Evolutionary conservation across 2,329 filamentous ascomycete species (phyloP).

Genomic region (Stachybotrys chlorohalonatus): DNA sequence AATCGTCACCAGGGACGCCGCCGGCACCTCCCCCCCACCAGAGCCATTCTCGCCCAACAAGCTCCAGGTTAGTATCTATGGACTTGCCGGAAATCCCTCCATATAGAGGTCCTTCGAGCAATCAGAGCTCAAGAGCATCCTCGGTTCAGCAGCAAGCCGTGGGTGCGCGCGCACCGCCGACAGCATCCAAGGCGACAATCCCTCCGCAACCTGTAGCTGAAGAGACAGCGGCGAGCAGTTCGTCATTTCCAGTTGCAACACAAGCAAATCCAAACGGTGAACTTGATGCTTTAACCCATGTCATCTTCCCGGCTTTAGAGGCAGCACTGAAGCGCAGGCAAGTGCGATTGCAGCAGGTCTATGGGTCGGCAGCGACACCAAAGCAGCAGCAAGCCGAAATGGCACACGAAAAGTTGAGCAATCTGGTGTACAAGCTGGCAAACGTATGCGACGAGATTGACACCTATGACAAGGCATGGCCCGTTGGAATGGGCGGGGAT

Average conservation of each 20-base stretch:
- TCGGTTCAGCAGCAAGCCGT: conserved; percentile 16
- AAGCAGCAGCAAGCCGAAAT: conserved; percentile 57
- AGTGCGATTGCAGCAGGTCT: conserved; percentile 46
- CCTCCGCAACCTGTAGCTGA: conserved; percentile 14
- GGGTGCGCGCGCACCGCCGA: conserved; percentile 11
- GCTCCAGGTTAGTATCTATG: conserved; percentile 30
- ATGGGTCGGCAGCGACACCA: conserved; percentile 37
- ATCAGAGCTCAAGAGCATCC: conserved; percentile 14
- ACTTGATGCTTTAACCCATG: conserved; percentile 78
- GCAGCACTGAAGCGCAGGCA: conserved; percentile 78
- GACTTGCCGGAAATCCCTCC: conserved; percentile 47
- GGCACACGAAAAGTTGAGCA: conserved; percentile 68
- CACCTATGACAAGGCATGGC: conserved; percentile 72
- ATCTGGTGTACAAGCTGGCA: conserved; percentile 73
- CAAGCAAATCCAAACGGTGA: conserved; percentile 55
- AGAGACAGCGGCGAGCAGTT: conserved; percentile 23
- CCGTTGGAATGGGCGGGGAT: conserved; percentile 88
- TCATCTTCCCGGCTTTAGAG: conserved; percentile 87
- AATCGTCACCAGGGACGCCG: conserved; percentile 6
- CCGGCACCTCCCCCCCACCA: conserved; percentile 25
- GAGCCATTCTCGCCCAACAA: conserved; percentile 23
- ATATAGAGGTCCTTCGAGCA: conserved; percentile 32
- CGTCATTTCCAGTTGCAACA: conserved; percentile 47
- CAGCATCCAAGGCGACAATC: conserved; percentile 6
- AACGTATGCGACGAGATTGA: conserved; percentile 86